These are phyloP conservation scores for Zasmidium citrigriseum DNA, from an alignment of 2,329 filamentous ascomycete species.

Conservation along the genomic window DNA sequence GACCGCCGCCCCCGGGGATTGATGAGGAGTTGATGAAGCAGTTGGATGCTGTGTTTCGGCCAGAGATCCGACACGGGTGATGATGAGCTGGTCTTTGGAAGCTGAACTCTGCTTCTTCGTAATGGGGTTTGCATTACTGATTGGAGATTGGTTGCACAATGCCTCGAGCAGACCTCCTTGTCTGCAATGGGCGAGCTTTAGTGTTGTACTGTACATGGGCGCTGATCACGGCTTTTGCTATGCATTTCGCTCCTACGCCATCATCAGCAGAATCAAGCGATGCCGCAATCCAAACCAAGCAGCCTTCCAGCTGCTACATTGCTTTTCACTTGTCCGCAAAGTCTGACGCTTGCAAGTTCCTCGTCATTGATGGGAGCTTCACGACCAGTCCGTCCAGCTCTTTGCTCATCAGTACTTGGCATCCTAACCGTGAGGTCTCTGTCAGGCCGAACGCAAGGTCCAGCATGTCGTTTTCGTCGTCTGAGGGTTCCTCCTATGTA, in stretches of 20 bases:
- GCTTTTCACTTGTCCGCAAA: constrained; percentile 55
- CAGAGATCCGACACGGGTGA: neutral
- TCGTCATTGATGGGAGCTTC: constrained; percentile 85
- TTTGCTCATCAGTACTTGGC: constrained; percentile 88
- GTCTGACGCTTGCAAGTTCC: constrained; percentile 94
- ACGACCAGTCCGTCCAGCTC: constrained; percentile 86
- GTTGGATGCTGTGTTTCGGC: constrained; percentile 3
- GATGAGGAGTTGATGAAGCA: constrained; percentile 7
- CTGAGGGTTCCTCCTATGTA: constrained; percentile 43
- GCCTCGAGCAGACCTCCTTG: neutral
- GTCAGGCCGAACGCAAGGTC: constrained; percentile 88
- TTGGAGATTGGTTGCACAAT: neutral
- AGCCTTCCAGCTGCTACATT: too few relatives aligned
- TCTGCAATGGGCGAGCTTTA: neutral
- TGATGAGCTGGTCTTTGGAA: neutral
- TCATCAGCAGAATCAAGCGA: neutral
- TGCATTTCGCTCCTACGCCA: neutral
- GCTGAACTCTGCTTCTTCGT: neutral
- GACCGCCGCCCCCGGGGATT: constrained; percentile 4
- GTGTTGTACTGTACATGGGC: neutral
- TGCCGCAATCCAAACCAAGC: too few relatives aligned
- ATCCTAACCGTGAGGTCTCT: constrained; percentile 81
- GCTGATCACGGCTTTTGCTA: neutral
- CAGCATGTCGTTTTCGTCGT: constrained; percentile 76
- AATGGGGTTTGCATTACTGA: neutral